phyloP scores from a whole-genome alignment of 2,329 filamentous ascomycete genomes.

The Didymella glomerata region DNA sequence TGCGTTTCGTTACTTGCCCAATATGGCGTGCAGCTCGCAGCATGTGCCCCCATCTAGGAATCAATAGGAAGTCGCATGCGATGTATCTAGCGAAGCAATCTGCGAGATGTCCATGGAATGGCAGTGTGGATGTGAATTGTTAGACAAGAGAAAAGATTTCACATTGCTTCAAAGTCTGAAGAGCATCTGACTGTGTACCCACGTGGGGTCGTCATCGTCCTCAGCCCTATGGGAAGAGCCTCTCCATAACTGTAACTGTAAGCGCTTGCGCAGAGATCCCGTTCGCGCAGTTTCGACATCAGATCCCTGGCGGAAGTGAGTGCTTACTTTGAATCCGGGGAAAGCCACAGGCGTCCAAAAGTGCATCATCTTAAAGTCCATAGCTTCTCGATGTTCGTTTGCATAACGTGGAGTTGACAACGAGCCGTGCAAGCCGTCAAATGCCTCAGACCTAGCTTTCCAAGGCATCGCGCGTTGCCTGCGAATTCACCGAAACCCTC shows the following conservation, averaged over 20 bases:
- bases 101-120: background rate
- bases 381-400: background rate
- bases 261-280: conserved; percentile 40
- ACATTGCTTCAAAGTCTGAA: background rate
- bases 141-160: background rate
- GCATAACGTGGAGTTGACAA: background rate
- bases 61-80: conserved; percentile 10
- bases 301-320: conserved; percentile 36
- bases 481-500: conserved; percentile 17
- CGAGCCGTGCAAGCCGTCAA: conserved; percentile 7
- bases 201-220: conserved; percentile 23
- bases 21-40: conserved; percentile 19
- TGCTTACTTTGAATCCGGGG: conserved; percentile 29
- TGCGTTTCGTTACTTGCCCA: conserved; percentile 12
- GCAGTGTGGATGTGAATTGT: background rate
- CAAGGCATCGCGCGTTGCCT: conserved; percentile 27
- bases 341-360: conserved; percentile 5
- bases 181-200: conserved; percentile 18
- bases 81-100: background rate
- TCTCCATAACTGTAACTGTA: conserved; percentile 35
- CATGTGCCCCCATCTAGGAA: conserved; percentile 13
- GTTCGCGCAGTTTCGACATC: conserved; percentile 27
- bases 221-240: conserved; percentile 32
- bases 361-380: background rate
- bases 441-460: conserved; percentile 10